Evolutionary conservation across 2,329 filamentous ascomycete species (phyloP).

Genomic region (Fusarium sp.): DNA sequence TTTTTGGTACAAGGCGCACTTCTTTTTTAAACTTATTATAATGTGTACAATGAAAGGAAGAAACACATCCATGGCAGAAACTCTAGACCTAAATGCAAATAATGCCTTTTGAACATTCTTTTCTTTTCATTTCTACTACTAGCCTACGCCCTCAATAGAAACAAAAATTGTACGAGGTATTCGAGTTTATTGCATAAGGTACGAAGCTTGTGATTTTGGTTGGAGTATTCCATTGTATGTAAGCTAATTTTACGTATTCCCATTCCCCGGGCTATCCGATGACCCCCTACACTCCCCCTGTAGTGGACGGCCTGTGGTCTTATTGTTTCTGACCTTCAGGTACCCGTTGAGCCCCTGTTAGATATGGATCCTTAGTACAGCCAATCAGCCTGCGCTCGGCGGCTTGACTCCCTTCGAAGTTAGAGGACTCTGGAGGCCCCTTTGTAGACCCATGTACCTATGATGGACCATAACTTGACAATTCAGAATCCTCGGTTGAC

Average conservation of each 20-base stretch:
- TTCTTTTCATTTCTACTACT: not conserved
- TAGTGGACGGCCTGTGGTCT: constrained; percentile 10
- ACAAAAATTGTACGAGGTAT: not conserved
- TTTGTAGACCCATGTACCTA: constrained; percentile 16
- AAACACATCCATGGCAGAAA: constrained; percentile 38
- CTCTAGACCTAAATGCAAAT: constrained; percentile 41
- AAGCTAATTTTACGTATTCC: constrained; percentile 19
- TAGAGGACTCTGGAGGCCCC: constrained; percentile 28
- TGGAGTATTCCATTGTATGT: not conserved
- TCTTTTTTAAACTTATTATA: constrained; percentile 38
- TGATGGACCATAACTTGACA: constrained; percentile 11
- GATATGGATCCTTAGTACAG: not conserved
- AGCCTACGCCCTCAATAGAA: not conserved
- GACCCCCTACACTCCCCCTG: constrained; percentile 1
- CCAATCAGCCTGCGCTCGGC: constrained; percentile 18
- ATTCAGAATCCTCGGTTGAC: not conserved
- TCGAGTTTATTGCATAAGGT: not conserved
- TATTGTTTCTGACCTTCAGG: constrained; percentile 10
- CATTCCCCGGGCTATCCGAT: constrained; percentile 26
- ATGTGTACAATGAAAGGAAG: constrained; percentile 47
- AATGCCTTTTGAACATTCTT: constrained; percentile 25
- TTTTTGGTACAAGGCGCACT: constrained; percentile 38
- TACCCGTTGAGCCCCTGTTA: constrained; percentile 30
- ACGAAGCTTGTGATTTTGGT: not conserved
- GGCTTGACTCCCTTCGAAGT: constrained; percentile 1